phyloP scores from a whole-genome alignment of 2,329 filamentous ascomycete genomes.

The Aspergillus nomiae region DNA sequence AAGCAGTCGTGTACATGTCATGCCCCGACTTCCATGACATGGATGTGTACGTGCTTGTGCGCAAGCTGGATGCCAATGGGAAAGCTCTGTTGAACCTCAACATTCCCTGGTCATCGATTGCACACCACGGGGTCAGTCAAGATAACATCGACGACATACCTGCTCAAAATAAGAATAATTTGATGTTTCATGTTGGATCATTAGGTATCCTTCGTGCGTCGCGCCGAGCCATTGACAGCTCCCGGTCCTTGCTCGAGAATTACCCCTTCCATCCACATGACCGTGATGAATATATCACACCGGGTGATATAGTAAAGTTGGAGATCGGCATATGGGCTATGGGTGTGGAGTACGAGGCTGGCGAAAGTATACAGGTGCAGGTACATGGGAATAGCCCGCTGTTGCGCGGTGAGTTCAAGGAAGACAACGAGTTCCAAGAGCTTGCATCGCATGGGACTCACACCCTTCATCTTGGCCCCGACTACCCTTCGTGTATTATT shows the following conservation, averaged over 20 bases:
- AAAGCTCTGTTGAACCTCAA: not conserved
- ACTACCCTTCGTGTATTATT: not conserved
- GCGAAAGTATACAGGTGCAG: conserved; percentile 11
- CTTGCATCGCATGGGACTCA: conserved; percentile 6
- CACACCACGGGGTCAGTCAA: not conserved
- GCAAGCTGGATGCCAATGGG: not conserved
- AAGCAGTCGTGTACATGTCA: conserved; percentile 15
- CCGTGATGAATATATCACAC: not conserved
- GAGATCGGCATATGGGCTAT: not conserved
- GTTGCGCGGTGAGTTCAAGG: conserved; percentile 8
- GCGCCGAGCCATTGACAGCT: not conserved
- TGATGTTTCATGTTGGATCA: not conserved
- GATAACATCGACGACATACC: not conserved
- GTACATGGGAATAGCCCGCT: conserved; percentile 11
- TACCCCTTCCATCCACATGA: not conserved
- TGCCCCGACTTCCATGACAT: conserved; percentile 15
- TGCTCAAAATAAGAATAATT: not conserved
- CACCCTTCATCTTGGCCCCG: not conserved
- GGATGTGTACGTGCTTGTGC: not conserved
- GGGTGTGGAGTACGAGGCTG: conserved; percentile 10
- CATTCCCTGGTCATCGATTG: not conserved
- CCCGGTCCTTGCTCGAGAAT: not conserved
- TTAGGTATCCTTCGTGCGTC: not conserved
- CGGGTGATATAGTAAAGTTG: not conserved
- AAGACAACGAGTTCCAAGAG: conserved; percentile 8